phyloP scores from a whole-genome alignment of 345 rosid genomes.

The Eucalyptus grandis region DNA sequence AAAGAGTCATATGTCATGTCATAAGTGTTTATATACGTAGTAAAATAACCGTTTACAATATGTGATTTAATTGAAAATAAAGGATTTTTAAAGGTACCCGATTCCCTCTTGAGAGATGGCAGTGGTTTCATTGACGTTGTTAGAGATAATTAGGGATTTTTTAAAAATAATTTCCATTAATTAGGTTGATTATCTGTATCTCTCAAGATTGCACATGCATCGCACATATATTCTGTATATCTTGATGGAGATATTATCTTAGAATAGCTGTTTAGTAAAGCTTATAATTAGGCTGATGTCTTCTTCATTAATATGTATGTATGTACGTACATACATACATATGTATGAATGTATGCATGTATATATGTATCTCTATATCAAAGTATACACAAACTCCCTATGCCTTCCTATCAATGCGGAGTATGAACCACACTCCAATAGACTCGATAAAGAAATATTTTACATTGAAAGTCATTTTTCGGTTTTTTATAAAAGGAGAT shows the following conservation, averaged over 20 bases:
- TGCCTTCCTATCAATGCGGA: background rate
- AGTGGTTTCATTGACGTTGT: background rate
- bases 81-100: background rate
- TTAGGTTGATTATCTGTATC: background rate
- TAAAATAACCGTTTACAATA: background rate
- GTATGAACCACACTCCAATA: background rate
- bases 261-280: background rate
- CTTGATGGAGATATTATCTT: background rate
- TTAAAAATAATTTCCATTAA: too few species aligned
- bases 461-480: background rate
- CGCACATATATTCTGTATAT: accelerated
- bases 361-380: background rate
- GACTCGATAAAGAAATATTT: too few species aligned
- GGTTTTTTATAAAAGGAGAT: background rate
- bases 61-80: background rate
- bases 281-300: background rate
- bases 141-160: background rate
- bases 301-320: background rate
- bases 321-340: accelerated
- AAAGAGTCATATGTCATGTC: background rate
- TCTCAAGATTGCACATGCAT: background rate
- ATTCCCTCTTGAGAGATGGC: background rate
- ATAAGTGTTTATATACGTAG: background rate
- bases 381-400: background rate
- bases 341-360: too few species aligned